Evolutionary conservation across 1,284 basidiomycete species (phyloP).

Genomic region (Phellopilus nigrolimitatus): DNA sequence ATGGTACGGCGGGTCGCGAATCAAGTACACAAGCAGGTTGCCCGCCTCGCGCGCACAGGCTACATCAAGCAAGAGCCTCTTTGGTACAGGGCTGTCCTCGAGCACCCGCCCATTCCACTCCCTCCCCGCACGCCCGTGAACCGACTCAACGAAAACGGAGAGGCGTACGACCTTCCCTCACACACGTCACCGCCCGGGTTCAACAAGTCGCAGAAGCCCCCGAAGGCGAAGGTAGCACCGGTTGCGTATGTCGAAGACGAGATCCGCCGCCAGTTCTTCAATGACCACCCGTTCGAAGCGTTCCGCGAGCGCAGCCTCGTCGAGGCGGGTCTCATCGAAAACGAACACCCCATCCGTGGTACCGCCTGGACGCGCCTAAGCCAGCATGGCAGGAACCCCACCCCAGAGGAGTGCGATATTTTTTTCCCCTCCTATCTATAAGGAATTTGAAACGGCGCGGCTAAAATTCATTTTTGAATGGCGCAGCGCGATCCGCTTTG

Average conservation of each 20-base stretch:
- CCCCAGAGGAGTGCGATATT: slow-evolving; percentile 85
- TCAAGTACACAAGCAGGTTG: slow-evolving; percentile 86
- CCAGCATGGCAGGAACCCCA: slow-evolving; percentile 80
- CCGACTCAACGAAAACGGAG: too few species aligned
- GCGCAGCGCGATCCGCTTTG: slow-evolving; percentile 74
- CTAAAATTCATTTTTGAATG: slow-evolving; percentile 15
- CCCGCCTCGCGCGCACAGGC: slow-evolving; percentile 73
- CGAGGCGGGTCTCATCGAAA: slow-evolving; percentile 59
- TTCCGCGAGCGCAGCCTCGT: slow-evolving; percentile 78
- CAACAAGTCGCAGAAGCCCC: too few species aligned
- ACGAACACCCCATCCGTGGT: slow-evolving; percentile 55
- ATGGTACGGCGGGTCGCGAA: slow-evolving; percentile 85
- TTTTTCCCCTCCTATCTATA: background rate
- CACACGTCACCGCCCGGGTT: too few species aligned
- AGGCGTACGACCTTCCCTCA: too few species aligned
- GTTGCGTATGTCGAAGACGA: slow-evolving; percentile 85
- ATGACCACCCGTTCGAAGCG: slow-evolving; percentile 95
- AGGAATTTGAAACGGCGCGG: slow-evolving; percentile 9
- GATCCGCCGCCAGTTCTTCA: slow-evolving; percentile 88
- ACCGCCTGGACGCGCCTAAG: slow-evolving; percentile 67
- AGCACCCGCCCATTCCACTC: slow-evolving; percentile 83
- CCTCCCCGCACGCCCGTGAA: slow-evolving; percentile 68
- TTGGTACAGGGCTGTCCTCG: slow-evolving; percentile 84
- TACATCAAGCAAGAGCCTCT: slow-evolving; percentile 69
- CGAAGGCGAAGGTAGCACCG: slow-evolving; percentile 52